phyloP scores from a whole-genome alignment of 306 rosid species.

The cucumber (Cucumis sativus) region Cucumber_9930_V3 NC_026657.2:13467001-13467500 shows the following conservation, averaged over 20 bases:
- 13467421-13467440: no score
- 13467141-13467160: background rate
- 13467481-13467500: no score
- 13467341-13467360: background rate
- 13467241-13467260: no score
- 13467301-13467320: background rate
- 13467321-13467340: background rate
- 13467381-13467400: background rate
- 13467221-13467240: no score
- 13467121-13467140: background rate
- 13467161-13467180: background rate
- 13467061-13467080: background rate
- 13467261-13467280: background rate
- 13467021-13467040: background rate
- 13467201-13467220: background rate
- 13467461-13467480: no score
- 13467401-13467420: background rate
- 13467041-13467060: background rate
- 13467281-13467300: background rate
- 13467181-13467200: background rate
- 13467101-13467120: background rate
- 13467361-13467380: background rate
- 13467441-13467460: no score
- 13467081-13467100: background rate
- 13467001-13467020: slow-evolving; percentile 3